Base-by-base conservation (phyloP, 1,284 basidiomycete genomes). In the Ustilago nuda region DNA sequence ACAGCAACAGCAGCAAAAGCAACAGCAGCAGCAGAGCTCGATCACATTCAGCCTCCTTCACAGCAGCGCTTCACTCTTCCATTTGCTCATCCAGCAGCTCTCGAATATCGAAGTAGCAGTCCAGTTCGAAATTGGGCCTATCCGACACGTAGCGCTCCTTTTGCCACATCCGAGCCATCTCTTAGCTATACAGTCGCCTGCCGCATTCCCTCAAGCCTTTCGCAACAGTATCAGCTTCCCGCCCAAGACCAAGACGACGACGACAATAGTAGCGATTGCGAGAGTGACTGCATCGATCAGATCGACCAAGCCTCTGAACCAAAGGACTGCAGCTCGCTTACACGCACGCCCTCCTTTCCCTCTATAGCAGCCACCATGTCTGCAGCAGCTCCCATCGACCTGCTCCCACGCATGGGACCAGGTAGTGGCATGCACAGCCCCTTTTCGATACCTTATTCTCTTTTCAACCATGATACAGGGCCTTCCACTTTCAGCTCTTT, bases 391-490 rank as follows among this genome's bases (percentile, higher is more conserved):
- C 35, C 65, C 36, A 58, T 75, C 27, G 57, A 70, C 37, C 12
- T 70, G 48, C 72, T 75, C 51, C 60, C 72, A n/a, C 61, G 51
- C 39, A 54, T 71, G 39, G 56, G 56, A 17, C 35, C 64, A 2
- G 30, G 39, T 30, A 60, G 32, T 27, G 61, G 60, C 63, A 64
- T 64, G 39, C 67, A 66, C 61, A 70, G 61, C 61, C 65, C 72
- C 19, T 76, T 76, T 33, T 71, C 72, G 50, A 76, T 76, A 76
- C 58, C 59, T 0, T 61, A 76, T 67, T 55, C 72, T n/a, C 72
- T 71, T 33, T 76, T 76, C 37, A 41, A 23, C 48, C 41, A 60
- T 37, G 64, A 61, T n/a, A 57, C 61, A 35, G 57, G 60, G 4
- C 57, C 64, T 30, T 66, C 69, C 19, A 59, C 66, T 7, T 54